These are phyloP conservation scores for Pezicula neosporulosa DNA, from an alignment of 2,329 filamentous ascomycete genomes.

Conservation along the genomic window DNA sequence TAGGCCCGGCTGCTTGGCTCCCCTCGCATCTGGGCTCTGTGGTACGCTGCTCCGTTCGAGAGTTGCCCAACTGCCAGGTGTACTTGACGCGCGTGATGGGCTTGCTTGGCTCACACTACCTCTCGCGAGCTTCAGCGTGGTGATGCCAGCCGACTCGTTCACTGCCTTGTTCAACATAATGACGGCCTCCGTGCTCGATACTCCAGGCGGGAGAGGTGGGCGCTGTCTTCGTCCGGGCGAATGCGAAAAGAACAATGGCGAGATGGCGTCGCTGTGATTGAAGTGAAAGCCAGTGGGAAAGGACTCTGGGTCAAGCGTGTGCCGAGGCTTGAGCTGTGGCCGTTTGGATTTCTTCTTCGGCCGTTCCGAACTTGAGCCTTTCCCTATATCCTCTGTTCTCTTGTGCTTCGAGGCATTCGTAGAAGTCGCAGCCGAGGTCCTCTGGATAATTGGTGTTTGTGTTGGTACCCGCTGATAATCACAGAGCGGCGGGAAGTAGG, in stretches of 20 bases:
- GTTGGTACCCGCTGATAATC: slow-evolving; percentile 8
- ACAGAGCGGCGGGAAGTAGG: neutral
- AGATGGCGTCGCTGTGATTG: slow-evolving; percentile 29
- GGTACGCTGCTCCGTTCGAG: slow-evolving; percentile 49
- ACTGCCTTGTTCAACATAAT: slow-evolving; percentile 19
- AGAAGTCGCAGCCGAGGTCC: neutral
- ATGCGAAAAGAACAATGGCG: slow-evolving; percentile 51
- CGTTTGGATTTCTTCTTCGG: slow-evolving; percentile 22
- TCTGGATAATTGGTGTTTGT: neutral
- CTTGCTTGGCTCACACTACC: slow-evolving; percentile 47
- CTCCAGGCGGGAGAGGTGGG: slow-evolving; percentile 38
- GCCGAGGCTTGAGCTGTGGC: slow-evolving; percentile 24
- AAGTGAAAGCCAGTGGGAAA: slow-evolving; percentile 19
- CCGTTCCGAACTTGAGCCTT: slow-evolving; percentile 15
- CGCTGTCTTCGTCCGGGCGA: slow-evolving; percentile 28
- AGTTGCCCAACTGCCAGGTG: slow-evolving; percentile 45
- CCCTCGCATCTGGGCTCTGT: slow-evolving; percentile 48
- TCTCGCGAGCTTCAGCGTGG: slow-evolving; percentile 52
- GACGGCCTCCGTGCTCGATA: slow-evolving; percentile 13
- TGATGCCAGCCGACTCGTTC: slow-evolving; percentile 33
- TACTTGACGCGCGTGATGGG: slow-evolving; percentile 45
- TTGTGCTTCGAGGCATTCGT: slow-evolving; percentile 20
- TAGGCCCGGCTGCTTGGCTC: slow-evolving; percentile 40
- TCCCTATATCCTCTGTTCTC: slow-evolving; percentile 13
- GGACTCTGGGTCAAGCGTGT: slow-evolving; percentile 32